phyloP scores from a whole-genome alignment of 2,329 filamentous ascomycete genomes.

The Cytospora piceicola region DNA sequence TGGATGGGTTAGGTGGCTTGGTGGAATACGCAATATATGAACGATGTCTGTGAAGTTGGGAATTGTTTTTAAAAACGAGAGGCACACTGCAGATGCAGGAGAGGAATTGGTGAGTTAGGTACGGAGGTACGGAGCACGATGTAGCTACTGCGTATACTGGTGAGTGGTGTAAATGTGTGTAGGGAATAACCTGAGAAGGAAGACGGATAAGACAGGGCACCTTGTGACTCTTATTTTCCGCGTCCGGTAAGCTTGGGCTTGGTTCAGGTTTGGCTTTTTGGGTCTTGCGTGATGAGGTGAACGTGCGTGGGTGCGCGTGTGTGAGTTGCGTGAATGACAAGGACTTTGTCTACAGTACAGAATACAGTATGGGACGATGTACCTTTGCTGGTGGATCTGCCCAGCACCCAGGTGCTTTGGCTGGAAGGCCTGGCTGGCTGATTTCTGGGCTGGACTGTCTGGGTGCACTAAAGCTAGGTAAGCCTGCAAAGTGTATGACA shows the following conservation, averaged over 20 bases:
- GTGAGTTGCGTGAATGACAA: conserved; percentile 1
- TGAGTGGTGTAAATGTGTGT: conserved; percentile 2
- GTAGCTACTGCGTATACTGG: conserved; percentile 4
- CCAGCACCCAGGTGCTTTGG: too few species aligned
- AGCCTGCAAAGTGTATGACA: too few species aligned
- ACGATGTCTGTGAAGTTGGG: conserved; percentile 10
- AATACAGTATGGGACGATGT: conserved; percentile 17
- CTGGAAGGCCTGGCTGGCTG: too few species aligned
- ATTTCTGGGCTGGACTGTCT: too few species aligned
- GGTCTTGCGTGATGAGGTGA: conserved; percentile 19
- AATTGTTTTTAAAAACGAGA: conserved; percentile 20
- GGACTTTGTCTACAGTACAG: conserved; percentile 12
- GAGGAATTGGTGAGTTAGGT: background rate
- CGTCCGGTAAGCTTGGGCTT: conserved; percentile 12
- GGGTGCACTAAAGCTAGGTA: too few species aligned
- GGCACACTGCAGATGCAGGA: conserved; percentile 22
- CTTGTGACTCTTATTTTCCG: conserved; percentile 23
- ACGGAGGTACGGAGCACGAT: background rate
- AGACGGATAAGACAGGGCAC: background rate
- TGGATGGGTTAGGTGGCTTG: conserved; percentile 9
- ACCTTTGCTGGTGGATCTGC: background rate
- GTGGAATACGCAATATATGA: conserved; percentile 7
- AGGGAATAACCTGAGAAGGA: background rate
- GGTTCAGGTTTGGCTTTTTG: conserved; percentile 3
- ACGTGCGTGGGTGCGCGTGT: background rate